Conservation (phyloP, 257 asterid species). For the Nicotiana noctiflora region DNA sequence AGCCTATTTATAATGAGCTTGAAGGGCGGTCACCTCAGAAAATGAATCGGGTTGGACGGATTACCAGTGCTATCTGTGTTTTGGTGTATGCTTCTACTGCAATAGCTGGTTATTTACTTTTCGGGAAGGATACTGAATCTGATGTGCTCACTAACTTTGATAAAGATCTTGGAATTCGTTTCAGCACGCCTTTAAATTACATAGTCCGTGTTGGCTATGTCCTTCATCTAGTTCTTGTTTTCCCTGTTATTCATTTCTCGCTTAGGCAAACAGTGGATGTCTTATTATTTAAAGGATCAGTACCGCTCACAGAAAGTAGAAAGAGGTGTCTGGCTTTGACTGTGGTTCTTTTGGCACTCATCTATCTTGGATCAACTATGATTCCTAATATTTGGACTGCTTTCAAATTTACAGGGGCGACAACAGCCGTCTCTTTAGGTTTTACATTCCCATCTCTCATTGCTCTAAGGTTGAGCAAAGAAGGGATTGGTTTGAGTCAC, state of each 20-base stretch:
- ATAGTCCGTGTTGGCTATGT: conserved; percentile 76
- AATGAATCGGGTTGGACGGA: conserved; percentile 74
- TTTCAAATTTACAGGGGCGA: conserved; percentile 90
- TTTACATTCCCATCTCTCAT: conserved; percentile 78
- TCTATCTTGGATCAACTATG: conserved; percentile 77
- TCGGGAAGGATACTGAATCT: conserved; percentile 75
- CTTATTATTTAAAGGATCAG: conserved; percentile 58
- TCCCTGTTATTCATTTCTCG: conserved; percentile 89
- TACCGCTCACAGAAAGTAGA: conserved; percentile 70
- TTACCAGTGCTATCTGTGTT: conserved; percentile 62
- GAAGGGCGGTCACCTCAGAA: conserved; percentile 62
- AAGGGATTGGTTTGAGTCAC: conserved; percentile 39
- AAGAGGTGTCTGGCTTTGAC: conserved; percentile 72
- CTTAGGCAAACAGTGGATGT: conserved; percentile 76
- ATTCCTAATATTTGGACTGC: conserved; percentile 92
- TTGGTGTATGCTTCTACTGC: conserved; percentile 74
- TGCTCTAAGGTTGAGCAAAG: conserved; percentile 63
- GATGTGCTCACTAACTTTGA: conserved; percentile 84
- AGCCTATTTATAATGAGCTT: conserved; percentile 94
- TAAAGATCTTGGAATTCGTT: conserved; percentile 74
- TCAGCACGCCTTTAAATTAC: conserved; percentile 67
- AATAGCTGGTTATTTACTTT: conserved; percentile 70
- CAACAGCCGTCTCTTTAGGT: conserved; percentile 85
- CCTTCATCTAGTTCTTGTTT: conserved; percentile 73
- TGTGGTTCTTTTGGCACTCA: conserved; percentile 46